Conservation (phyloP, 2,329 filamentous ascomycete genomes). For the Sclerotinia sclerotiorum region DNA sequence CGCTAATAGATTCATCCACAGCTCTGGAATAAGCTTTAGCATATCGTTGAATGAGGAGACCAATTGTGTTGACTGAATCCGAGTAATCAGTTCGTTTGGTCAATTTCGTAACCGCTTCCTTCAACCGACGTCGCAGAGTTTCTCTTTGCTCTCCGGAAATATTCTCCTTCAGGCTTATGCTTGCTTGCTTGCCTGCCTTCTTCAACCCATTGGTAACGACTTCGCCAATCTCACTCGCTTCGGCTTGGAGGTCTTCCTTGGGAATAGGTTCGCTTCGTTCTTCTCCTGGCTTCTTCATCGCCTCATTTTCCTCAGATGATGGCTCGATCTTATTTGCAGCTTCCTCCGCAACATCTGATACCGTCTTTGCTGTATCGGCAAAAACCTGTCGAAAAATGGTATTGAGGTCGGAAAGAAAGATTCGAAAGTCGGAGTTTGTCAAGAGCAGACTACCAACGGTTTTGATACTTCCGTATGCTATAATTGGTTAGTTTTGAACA, state of each 20-base stretch:
- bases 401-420: constrained; percentile 78
- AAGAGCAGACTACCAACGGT: constrained; percentile 83
- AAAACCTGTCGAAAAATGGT: constrained; percentile 82
- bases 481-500: constrained; percentile 32
- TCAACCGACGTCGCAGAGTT: constrained; percentile 72
- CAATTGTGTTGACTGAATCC: constrained; percentile 78
- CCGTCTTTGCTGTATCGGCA: constrained; percentile 76
- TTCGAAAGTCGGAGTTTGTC: constrained; percentile 85
- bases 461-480: constrained; percentile 77
- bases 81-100: constrained; percentile 78
- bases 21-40: constrained; percentile 74
- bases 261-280: constrained; percentile 45
- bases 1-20: constrained; percentile 63
- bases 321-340: constrained; percentile 73
- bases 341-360: constrained; percentile 73
- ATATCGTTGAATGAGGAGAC: constrained; percentile 74
- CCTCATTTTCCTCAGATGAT: constrained; percentile 57
- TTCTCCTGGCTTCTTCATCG: constrained; percentile 47
- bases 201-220: constrained; percentile 44
- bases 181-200: constrained; percentile 58
- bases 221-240: constrained; percentile 53
- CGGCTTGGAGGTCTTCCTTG: constrained; percentile 62
- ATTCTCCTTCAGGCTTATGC: constrained; percentile 72
- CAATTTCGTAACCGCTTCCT: constrained; percentile 71
- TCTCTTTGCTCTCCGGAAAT: constrained; percentile 70